Evolutionary conservation across 2,329 filamentous ascomycete genomes (phyloP).

Genomic region (Phialophora macrospora): DNA sequence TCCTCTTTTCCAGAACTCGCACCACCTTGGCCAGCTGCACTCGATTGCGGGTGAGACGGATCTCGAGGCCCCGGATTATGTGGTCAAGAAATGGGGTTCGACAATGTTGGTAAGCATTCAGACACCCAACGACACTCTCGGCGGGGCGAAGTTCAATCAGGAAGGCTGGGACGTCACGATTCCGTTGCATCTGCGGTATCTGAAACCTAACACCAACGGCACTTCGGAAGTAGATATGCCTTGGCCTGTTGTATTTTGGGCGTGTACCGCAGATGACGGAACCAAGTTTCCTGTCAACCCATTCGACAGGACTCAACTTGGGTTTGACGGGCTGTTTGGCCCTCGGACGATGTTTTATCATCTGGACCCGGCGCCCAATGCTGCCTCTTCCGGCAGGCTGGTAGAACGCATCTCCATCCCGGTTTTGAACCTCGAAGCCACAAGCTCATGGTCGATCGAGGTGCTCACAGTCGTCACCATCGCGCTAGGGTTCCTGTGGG

Average conservation of each 20-base stretch:
- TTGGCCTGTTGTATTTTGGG: slow-evolving; percentile 88
- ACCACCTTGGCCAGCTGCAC: slow-evolving; percentile 72
- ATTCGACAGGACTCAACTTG: slow-evolving; percentile 83
- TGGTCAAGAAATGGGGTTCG: slow-evolving; percentile 76
- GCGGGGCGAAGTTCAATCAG: slow-evolving; percentile 8
- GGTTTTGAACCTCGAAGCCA: slow-evolving; percentile 63
- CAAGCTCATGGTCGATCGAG: slow-evolving; percentile 56
- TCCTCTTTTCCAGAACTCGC: slow-evolving; percentile 74
- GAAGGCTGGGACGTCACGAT: slow-evolving; percentile 55
- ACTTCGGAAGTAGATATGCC: slow-evolving; percentile 64
- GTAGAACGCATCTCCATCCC: slow-evolving; percentile 66
- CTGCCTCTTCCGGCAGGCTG: slow-evolving; percentile 44
- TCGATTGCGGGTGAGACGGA: slow-evolving; percentile 78
- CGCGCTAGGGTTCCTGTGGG: slow-evolving; percentile 69
- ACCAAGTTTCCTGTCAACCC: slow-evolving; percentile 75
- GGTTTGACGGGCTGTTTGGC: slow-evolving; percentile 81
- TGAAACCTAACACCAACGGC: slow-evolving; percentile 57
- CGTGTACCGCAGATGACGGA: slow-evolving; percentile 65
- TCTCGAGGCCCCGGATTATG: slow-evolving; percentile 87
- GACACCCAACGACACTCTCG: slow-evolving; percentile 49
- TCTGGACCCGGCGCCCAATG: slow-evolving; percentile 57
- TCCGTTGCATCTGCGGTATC: slow-evolving; percentile 84
- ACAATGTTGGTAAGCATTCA: slow-evolving; percentile 75
- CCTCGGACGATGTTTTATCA: slow-evolving; percentile 84
- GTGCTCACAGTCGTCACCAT: slow-evolving; percentile 65